Percentiles rank a stretch among this genome's conserved stretches.
Conservation (phyloP, 2,329 filamentous ascomycete species). For the Cercospora zeina region DNA sequence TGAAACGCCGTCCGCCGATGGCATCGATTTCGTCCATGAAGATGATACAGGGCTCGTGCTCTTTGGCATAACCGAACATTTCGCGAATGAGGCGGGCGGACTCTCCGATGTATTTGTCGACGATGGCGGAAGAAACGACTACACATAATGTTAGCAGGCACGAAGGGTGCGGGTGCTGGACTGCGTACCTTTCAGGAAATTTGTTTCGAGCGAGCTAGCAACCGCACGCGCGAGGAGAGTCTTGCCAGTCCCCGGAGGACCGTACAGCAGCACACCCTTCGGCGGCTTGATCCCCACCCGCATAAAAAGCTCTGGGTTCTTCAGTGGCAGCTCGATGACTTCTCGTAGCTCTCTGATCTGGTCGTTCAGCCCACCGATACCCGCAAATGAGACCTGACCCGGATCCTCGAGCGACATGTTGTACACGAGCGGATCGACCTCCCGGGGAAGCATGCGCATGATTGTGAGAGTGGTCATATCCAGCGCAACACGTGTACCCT, state of each 20-base stretch:
- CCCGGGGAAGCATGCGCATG: slow-evolving; percentile 98
- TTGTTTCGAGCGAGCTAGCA: slow-evolving; percentile 93
- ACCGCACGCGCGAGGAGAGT: slow-evolving; percentile 92
- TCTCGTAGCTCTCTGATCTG: slow-evolving; percentile 97
- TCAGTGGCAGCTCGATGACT: slow-evolving; percentile 95
- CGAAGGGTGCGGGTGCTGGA: not conserved
- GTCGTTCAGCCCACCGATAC: slow-evolving; percentile 96
- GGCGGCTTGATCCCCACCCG: slow-evolving; percentile 98
- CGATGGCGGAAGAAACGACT: slow-evolving; percentile 98
- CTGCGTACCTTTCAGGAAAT: slow-evolving; percentile 84
- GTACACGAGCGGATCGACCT: slow-evolving; percentile 98
- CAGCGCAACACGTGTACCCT: slow-evolving; percentile 93
- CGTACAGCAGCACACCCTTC: slow-evolving; percentile 94
- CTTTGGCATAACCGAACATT: slow-evolving; percentile 99
- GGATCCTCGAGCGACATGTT: slow-evolving; percentile 99
- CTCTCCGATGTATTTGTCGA: slow-evolving; percentile 99
- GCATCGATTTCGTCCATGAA: slow-evolving; percentile 99
- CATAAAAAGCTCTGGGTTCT: slow-evolving; percentile 97
- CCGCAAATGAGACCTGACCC: slow-evolving; percentile 94
- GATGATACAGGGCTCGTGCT: slow-evolving; percentile 99
- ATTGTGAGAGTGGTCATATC: slow-evolving; percentile 99
- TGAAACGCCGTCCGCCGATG: slow-evolving; percentile 94
- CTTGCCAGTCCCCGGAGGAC: slow-evolving; percentile 95
- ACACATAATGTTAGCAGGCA: slow-evolving; percentile 26
- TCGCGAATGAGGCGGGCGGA: slow-evolving; percentile 95